These are phyloP conservation scores for Dactylellina drechsleri DNA, from an alignment of 2,329 filamentous ascomycete genomes.

Conservation along the genomic window DNA sequence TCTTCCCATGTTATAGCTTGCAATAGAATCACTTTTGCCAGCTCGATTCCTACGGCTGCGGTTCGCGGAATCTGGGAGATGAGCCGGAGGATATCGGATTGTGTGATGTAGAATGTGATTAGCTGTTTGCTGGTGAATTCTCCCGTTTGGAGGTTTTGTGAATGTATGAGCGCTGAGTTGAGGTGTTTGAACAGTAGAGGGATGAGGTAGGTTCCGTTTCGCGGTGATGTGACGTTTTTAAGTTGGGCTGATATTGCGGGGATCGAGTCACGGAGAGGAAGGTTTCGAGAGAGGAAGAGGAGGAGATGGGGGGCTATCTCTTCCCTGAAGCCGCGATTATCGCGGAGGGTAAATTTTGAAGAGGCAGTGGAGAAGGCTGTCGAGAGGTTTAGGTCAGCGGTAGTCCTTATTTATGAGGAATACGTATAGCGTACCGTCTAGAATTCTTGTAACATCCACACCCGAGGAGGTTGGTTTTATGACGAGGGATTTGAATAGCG, in stretches of 20 bases:
- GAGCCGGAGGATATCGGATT: constrained; percentile 25
- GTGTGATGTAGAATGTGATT: constrained; percentile 26
- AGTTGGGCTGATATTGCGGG: constrained; percentile 11
- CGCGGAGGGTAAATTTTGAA: constrained; percentile 10
- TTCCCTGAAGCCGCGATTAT: constrained; percentile 23
- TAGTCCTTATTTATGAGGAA: not conserved
- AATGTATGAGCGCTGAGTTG: constrained; percentile 18
- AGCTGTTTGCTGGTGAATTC: constrained; percentile 9
- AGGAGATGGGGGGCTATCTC: constrained; percentile 20
- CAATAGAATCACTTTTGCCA: constrained; percentile 30
- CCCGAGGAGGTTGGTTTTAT: constrained; percentile 11
- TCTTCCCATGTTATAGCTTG: constrained; percentile 51
- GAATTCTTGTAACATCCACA: constrained; percentile 12
- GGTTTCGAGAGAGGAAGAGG: constrained; percentile 39
- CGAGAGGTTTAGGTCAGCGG: not conserved
- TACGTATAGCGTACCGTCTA: constrained; percentile 21
- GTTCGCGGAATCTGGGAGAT: constrained; percentile 41
- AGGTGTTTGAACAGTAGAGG: constrained; percentile 31
- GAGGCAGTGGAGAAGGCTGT: constrained; percentile 34
- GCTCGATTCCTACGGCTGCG: not conserved
- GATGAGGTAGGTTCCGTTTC: constrained; percentile 17
- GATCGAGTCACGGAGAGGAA: constrained; percentile 38
- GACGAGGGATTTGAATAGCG: constrained; percentile 16
- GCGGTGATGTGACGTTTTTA: constrained; percentile 3
- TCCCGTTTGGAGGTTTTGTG: constrained; percentile 9